Percentiles rank a stretch among this genome's conserved stretches.
These are phyloP conservation scores for Strigomonas culicis DNA, from an alignment of 208 protist species.

Conservation along the genomic window DNA sequence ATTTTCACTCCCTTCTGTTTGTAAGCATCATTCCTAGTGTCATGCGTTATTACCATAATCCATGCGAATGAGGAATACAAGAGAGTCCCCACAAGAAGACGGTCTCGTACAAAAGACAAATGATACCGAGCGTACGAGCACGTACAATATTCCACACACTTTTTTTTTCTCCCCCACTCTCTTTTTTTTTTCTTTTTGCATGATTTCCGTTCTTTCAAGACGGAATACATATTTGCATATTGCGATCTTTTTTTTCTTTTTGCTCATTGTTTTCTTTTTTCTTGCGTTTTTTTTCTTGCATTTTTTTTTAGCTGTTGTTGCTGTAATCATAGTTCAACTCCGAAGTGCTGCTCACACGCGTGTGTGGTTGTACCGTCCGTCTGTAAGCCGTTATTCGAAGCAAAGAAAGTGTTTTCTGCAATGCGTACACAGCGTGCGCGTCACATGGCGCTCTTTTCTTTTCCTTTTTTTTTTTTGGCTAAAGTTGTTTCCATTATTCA, in stretches of 20 bases:
- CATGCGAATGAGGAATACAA: too few relatives aligned
- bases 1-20: too few relatives aligned
- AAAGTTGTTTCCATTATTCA: neutral
- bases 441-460: neutral
- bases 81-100: too few relatives aligned
- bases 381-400: too few relatives aligned
- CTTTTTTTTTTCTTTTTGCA: conserved; percentile 16
- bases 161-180: neutral
- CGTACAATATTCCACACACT: neutral
- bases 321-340: too few relatives aligned
- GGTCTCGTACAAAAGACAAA: too few relatives aligned
- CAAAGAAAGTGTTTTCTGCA: too few relatives aligned
- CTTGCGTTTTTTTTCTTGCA: neutral
- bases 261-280: neutral
- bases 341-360: neutral
- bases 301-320: neutral
- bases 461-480: neutral
- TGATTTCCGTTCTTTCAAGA: neutral
- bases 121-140: too few relatives aligned
- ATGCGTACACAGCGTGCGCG: neutral
- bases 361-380: too few relatives aligned
- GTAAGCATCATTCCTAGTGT: neutral
- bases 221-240: neutral
- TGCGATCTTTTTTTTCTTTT: conserved; percentile 7
- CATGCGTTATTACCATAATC: too few relatives aligned